phyloP scores from a whole-genome alignment of 2,329 filamentous ascomycete genomes.

The Aureobasidium sp. region DNA sequence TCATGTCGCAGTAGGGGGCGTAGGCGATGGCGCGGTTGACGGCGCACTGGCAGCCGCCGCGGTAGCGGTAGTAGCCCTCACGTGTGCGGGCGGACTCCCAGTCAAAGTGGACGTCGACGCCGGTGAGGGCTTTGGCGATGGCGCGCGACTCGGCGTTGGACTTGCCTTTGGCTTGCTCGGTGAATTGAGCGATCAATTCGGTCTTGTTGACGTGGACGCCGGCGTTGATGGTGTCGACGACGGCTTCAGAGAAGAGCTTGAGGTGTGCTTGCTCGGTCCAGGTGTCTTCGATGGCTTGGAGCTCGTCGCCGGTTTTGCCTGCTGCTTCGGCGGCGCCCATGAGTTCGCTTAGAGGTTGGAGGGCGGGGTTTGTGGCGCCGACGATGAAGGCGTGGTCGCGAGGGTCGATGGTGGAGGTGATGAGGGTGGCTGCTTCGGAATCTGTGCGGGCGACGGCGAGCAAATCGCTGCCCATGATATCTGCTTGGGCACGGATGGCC shows the following conservation, averaged over 20 bases:
- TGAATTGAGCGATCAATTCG: constrained; percentile 60
- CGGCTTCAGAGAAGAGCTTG: constrained; percentile 85
- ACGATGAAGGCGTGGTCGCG: constrained; percentile 93
- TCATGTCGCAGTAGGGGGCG: constrained; percentile 63
- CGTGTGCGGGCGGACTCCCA: constrained; percentile 91
- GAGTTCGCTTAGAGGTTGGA: constrained; percentile 81
- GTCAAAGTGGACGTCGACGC: constrained; percentile 80
- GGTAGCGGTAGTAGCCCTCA: constrained; percentile 90
- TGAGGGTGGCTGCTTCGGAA: constrained; percentile 93
- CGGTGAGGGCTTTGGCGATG: constrained; percentile 69
- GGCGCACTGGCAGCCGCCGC: constrained; percentile 85
- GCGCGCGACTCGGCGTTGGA: constrained; percentile 74
- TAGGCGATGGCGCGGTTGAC: constrained; percentile 87
- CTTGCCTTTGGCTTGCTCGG: constrained; percentile 67
- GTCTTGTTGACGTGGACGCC: constrained; percentile 62
- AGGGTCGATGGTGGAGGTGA: constrained; percentile 92
- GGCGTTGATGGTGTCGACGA: constrained; percentile 71
- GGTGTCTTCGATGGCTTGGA: constrained; percentile 86
- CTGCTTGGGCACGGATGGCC: constrained; percentile 92
- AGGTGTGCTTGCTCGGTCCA: constrained; percentile 76
- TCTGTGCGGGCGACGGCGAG: constrained; percentile 90
- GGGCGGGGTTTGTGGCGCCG: constrained; percentile 75
- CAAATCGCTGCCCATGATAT: constrained; percentile 94
- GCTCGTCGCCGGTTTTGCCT: constrained; percentile 71
- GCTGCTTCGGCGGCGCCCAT: constrained; percentile 79